Conservation (phyloP, 2,329 filamentous ascomycete genomes). For the Colletotrichum paranaense region DNA sequence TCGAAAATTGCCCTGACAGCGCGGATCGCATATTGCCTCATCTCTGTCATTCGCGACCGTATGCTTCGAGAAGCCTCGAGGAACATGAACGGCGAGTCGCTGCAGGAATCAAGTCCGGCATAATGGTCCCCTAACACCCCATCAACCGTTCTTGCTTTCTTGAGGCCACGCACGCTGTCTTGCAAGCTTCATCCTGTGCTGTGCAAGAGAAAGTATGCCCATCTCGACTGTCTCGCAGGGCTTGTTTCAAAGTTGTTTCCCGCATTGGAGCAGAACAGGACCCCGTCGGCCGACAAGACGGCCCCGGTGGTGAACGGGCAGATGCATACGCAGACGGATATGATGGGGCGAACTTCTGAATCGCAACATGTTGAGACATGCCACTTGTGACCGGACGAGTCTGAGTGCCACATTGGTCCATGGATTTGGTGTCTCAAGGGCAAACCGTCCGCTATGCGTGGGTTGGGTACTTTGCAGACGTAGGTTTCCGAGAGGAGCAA, state of each 20-base stretch:
- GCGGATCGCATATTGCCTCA: neutral
- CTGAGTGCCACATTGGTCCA: slow-evolving; percentile 7
- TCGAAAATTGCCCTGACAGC: neutral
- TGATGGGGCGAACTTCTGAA: slow-evolving; percentile 20
- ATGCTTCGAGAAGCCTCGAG: neutral
- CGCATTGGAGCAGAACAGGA: neutral
- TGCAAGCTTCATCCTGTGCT: neutral
- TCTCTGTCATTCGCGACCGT: neutral
- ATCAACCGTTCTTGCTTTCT: neutral
- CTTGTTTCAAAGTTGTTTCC: slow-evolving; percentile 32
- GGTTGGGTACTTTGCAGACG: neutral
- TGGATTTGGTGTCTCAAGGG: slow-evolving; percentile 6
- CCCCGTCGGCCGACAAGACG: slow-evolving; percentile 24
- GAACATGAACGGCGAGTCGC: neutral
- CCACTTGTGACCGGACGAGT: slow-evolving; percentile 11
- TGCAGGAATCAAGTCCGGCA: neutral
- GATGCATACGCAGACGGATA: neutral
- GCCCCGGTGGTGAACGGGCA: neutral
- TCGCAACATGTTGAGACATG: slow-evolving; percentile 14
- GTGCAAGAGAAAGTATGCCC: neutral
- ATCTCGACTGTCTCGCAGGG: slow-evolving; percentile 20
- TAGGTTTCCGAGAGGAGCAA: neutral
- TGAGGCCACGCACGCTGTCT: neutral
- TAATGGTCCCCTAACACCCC: neutral
- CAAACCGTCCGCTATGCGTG: neutral